A percentile compares a stretch with the other conserved stretches of the same genome.
phyloP scores from a whole-genome alignment of 225 moss, liverwort and hornwort genomes.

The Thuidium tamariscinum region DNA sequence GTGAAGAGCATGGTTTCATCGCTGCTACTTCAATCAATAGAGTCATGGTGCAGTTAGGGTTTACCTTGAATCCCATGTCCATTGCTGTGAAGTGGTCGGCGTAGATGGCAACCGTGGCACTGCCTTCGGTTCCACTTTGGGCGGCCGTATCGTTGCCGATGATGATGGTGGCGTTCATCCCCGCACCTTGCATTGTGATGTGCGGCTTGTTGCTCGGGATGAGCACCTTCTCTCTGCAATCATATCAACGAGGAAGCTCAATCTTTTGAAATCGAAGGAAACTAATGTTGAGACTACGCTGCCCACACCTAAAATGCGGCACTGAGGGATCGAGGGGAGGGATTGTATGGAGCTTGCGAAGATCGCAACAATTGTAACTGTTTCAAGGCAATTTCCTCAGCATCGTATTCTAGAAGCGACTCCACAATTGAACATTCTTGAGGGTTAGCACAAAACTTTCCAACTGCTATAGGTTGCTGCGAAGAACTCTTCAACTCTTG shows the following conservation, averaged over 20 bases:
- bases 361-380: background rate
- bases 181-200: conserved; percentile 52
- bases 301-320: background rate
- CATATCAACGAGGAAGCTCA: background rate
- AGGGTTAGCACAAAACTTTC: too few species aligned
- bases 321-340: background rate
- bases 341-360: background rate
- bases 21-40: background rate
- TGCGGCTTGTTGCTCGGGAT: conserved; percentile 44
- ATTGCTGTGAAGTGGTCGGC: conserved; percentile 39
- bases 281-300: background rate
- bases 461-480: background rate
- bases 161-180: conserved; percentile 34
- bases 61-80: conserved; percentile 53
- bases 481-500: background rate
- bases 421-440: background rate
- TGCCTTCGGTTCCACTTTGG: conserved; percentile 29
- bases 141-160: conserved; percentile 28
- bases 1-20: background rate
- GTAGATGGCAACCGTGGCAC: conserved; percentile 43
- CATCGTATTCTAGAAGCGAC: background rate
- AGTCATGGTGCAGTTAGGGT: background rate
- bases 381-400: background rate
- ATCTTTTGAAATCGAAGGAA: background rate
- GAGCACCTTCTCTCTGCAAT: conserved; percentile 44